Evolutionary conservation across 2,329 filamentous ascomycete species (phyloP).

Genomic region (Xylariaceae sp.): DNA sequence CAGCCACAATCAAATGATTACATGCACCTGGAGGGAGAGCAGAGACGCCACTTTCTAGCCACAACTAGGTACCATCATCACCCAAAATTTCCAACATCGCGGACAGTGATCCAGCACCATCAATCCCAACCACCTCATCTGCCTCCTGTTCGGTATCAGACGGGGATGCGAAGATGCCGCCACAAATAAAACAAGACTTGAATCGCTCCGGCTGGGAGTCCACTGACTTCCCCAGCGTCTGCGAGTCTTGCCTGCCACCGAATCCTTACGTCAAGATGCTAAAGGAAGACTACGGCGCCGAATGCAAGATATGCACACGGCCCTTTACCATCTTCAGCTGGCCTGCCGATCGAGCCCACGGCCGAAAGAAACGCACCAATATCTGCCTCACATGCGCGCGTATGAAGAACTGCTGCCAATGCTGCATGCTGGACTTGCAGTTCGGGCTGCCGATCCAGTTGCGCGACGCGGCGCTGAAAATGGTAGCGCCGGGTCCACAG

Average conservation of each 20-base stretch:
- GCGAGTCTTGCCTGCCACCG: conserved; percentile 89
- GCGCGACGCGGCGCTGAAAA: conserved; percentile 92
- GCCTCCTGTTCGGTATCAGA: neutral
- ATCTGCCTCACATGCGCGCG: conserved; percentile 96
- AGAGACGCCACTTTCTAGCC: too few relatives aligned
- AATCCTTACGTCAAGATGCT: conserved; percentile 99
- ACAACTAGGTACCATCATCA: too few relatives aligned
- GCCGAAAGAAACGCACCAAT: conserved; percentile 87
- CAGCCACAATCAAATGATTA: too few relatives aligned
- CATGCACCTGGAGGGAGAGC: too few relatives aligned
- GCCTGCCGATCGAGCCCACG: conserved; percentile 83
- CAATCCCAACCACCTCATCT: neutral
- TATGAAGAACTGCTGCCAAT: conserved; percentile 98
- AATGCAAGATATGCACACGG: conserved; percentile 85
- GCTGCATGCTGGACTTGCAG: conserved; percentile 95
- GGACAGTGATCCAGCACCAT: neutral
- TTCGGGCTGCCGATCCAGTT: conserved; percentile 95
- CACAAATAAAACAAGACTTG: conserved; percentile 92
- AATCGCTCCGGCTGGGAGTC: conserved; percentile 96
- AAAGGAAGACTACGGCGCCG: conserved; percentile 90
- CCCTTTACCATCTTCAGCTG: conserved; percentile 95
- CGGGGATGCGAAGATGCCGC: conserved; percentile 55
- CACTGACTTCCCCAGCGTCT: conserved; percentile 83
- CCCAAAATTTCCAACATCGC: neutral
- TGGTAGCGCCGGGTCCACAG: conserved; percentile 89